A percentile compares a stretch with the other conserved stretches of the same genome.
Conservation (phyloP, 805 yeast species). For the Cyberlindnera amylophila region DNA sequence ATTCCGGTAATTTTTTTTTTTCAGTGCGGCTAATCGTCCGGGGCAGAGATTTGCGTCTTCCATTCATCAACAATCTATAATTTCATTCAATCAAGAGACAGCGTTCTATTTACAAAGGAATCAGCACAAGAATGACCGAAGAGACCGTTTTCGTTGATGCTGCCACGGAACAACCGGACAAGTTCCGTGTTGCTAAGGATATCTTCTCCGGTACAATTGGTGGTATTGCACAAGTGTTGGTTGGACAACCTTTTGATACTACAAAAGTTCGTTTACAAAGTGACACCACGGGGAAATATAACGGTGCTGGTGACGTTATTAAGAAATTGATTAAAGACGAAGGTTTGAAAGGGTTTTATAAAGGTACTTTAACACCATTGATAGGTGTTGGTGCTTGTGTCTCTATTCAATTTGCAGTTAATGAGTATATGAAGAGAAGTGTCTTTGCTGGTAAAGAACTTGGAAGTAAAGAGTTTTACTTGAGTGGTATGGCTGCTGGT, state of each 20-base stretch:
- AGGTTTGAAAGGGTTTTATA: slow-evolving; percentile 83
- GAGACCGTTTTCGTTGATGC: slow-evolving; percentile 12
- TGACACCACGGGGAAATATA: slow-evolving; percentile 71
- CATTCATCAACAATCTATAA: background rate
- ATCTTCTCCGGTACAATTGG: slow-evolving; percentile 82
- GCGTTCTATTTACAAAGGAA: too few species aligned
- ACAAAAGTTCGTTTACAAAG: slow-evolving; percentile 82
- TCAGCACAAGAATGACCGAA: slow-evolving; percentile 14
- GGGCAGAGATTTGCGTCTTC: background rate
- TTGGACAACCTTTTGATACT: slow-evolving; percentile 96
- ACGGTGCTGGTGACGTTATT: slow-evolving; percentile 75
- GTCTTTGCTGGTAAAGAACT: slow-evolving; percentile 46
- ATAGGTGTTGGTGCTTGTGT: slow-evolving; percentile 98
- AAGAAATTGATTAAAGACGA: slow-evolving; percentile 68
- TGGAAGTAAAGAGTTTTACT: slow-evolving; percentile 63
- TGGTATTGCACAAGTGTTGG: slow-evolving; percentile 91
- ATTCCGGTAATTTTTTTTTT: background rate
- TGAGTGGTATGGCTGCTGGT: slow-evolving; percentile 90
- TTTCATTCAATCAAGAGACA: too few species aligned
- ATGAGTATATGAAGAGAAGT: slow-evolving; percentile 86
- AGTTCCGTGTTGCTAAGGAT: slow-evolving; percentile 25
- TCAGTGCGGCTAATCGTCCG: background rate
- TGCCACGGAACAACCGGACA: slow-evolving; percentile 14
- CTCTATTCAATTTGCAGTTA: slow-evolving; percentile 91
- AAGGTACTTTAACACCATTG: slow-evolving; percentile 91